Evolutionary conservation across 345 rosid species (phyloP), one percentile per base, ranked within the genome.

Genomic region (Aquilaria yunnanensis): DNA sequence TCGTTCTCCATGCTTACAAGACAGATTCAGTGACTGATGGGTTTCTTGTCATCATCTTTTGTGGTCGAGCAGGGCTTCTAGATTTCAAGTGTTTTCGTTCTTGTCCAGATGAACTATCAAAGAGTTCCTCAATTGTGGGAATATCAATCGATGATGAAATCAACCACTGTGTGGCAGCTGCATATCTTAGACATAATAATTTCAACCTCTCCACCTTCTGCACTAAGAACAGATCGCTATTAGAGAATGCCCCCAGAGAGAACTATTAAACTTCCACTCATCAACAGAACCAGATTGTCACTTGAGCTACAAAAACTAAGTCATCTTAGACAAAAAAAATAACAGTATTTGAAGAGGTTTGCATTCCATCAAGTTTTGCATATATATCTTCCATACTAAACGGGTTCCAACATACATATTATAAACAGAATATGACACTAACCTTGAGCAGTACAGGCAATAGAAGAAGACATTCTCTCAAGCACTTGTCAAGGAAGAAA

Each of bases 391-490:
- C 5, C 43, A 37, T 37, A 37, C 43, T 37, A 37, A 37, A 37
- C 1, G 8, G 43, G 43, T 37, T 37, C 8, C 8, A 9, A 37
- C 5, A 37, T 9, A 37, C 43, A 5, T 37, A 9, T 9, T 37
- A 37, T 9, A 5, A 37, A 37, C 43, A 37, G 43, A 5, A 37
- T 9, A 37, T 37, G 5, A 37, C 51, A 63, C 79, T 70, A 75
- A 93, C 98, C 98, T 90, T 79, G 62, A 93, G 87, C 62, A 93
- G 74, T 60, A 86, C 86, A 23, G 98, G 98, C 73, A 83, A 86
- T 79, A 88, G 97, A 76, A 93, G 98, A 77, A 93, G 74, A 73
- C 98, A 93, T 74, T 89, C 98, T 83, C 87, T 81, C 59, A 93
- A 74, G 75, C 98, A 93, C 72, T 86, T 93, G 34, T 86, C 88